phyloP scores from a whole-genome alignment of 352 stramenopile genomes.

The Pythium brachiatum region DNA sequence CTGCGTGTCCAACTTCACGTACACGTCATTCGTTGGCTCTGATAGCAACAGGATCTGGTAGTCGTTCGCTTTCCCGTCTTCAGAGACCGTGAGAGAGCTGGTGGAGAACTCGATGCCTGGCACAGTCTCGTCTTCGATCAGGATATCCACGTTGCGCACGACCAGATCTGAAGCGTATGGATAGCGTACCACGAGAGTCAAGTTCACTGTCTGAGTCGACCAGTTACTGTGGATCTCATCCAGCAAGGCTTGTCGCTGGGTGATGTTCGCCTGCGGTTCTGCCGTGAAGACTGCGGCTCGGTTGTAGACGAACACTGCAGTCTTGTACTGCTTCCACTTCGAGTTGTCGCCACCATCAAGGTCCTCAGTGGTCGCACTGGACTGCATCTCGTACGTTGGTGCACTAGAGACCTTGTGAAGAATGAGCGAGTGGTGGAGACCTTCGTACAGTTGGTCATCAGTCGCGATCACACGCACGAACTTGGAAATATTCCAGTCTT shows the following conservation, averaged over 20 bases:
- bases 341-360: not conserved
- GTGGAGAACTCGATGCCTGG: conserved; percentile 72
- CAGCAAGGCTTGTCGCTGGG: conserved; percentile 11
- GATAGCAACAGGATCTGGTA: conserved; percentile 72
- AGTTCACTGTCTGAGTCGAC: conserved; percentile 32
- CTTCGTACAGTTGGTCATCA: conserved; percentile 62
- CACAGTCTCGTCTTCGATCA: conserved; percentile 50
- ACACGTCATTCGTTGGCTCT: conserved; percentile 51
- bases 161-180: conserved; percentile 11
- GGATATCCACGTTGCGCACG: conserved; percentile 6
- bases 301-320: conserved; percentile 1
- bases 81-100: conserved; percentile 54
- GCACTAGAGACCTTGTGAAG: conserved; percentile 30
- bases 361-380: conserved; percentile 26
- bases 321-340: conserved; percentile 19
- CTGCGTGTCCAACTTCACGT: conserved; percentile 40
- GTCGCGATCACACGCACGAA: conserved; percentile 48
- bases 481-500: conserved; percentile 40
- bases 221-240: conserved; percentile 35
- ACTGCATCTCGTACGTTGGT: conserved; percentile 34
- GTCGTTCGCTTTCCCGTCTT: conserved; percentile 64
- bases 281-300: not conserved
- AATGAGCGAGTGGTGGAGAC: conserved; percentile 33
- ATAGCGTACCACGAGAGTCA: conserved; percentile 19
- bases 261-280: not conserved